phyloP scores from a whole-genome alignment of 805 yeast genomes.

The Candida ponderosae region DNA sequence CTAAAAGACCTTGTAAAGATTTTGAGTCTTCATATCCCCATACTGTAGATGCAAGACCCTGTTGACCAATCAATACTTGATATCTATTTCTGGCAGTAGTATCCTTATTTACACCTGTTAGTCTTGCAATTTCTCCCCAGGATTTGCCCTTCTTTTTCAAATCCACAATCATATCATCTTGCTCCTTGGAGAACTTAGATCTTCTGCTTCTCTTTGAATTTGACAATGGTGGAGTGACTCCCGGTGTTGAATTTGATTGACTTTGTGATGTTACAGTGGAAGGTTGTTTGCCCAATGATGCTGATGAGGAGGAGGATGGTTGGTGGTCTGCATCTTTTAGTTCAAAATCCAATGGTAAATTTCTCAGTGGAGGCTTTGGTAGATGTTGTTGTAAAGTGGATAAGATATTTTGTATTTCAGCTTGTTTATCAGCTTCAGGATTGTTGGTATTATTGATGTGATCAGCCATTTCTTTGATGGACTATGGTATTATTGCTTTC shows the following conservation, averaged over 20 bases:
- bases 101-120: slow-evolving; percentile 54
- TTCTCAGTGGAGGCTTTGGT: neutral
- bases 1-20: slow-evolving; percentile 44
- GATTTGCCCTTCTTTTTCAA: slow-evolving; percentile 56
- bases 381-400: neutral
- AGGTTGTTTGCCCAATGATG: too few species aligned
- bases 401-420: neutral
- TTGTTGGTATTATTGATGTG: neutral
- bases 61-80: slow-evolving; percentile 77
- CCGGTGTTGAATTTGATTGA: slow-evolving; percentile 17
- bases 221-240: slow-evolving; percentile 32
- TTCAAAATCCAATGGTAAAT: neutral
- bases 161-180: slow-evolving; percentile 55
- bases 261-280: too few species aligned
- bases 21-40: slow-evolving; percentile 53
- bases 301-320: too few species aligned
- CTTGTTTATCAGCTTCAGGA: too few species aligned
- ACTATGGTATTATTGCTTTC: too few species aligned
- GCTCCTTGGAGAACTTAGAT: slow-evolving; percentile 64
- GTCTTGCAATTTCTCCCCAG: slow-evolving; percentile 70
- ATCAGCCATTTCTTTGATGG: too few species aligned
- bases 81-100: slow-evolving; percentile 72
- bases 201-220: slow-evolving; percentile 46
- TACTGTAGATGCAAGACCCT: slow-evolving; percentile 62
- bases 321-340: too few species aligned